Conservation (phyloP, 2,329 filamentous ascomycete genomes). For the Ascochyta clinopodiicola region DNA sequence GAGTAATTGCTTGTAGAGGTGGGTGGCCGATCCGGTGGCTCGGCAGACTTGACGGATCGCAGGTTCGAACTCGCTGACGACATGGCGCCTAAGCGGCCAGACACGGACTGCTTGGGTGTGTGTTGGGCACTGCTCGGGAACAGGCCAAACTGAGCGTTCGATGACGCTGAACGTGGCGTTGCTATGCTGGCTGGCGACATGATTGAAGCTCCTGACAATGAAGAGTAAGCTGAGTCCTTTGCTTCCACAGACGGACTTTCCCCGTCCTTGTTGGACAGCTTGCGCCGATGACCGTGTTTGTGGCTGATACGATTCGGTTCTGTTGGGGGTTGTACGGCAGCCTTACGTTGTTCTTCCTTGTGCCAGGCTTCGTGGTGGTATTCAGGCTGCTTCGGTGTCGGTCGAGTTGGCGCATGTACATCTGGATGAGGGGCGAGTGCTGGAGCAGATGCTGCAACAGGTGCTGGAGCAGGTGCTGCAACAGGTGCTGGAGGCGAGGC, state of each 20-base stretch:
- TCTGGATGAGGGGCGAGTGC: constrained; percentile 15
- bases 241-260: constrained; percentile 43
- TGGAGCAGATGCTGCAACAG: not conserved
- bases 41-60: constrained; percentile 19
- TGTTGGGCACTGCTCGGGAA: constrained; percentile 41
- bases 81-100: constrained; percentile 33
- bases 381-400: constrained; percentile 23
- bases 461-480: not conserved
- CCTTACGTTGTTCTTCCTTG: constrained; percentile 26
- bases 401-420: constrained; percentile 23
- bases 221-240: constrained; percentile 50
- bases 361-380: constrained; percentile 33
- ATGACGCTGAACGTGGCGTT: constrained; percentile 40
- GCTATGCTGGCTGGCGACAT: constrained; percentile 32
- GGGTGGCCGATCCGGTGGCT: constrained; percentile 34
- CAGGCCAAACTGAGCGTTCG: constrained; percentile 44
- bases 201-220: constrained; percentile 44
- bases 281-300: constrained; percentile 17
- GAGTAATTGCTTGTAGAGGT: constrained; percentile 39
- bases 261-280: constrained; percentile 23
- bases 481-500: constrained; percentile 1
- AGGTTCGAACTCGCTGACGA: constrained; percentile 32
- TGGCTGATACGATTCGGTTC: constrained; percentile 11
- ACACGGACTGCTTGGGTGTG: constrained; percentile 43
- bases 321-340: constrained; percentile 14